Conservation (phyloP, 805 yeast genomes). For the Metschnikowia amazonensis region DNA sequence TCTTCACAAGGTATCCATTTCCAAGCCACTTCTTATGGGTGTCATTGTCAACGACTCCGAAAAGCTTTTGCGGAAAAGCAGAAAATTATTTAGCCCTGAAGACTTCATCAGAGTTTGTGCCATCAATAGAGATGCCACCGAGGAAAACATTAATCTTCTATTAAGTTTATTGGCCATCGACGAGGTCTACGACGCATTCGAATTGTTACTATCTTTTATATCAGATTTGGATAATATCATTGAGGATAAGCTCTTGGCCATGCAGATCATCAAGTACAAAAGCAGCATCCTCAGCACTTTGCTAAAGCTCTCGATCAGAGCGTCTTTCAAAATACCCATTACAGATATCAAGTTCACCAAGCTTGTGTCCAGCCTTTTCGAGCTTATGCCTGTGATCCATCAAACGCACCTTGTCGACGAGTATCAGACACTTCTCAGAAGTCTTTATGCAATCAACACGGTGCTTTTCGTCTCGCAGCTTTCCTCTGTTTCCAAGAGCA, state of each 20-base stretch:
- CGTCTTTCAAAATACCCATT: constrained; percentile 31
- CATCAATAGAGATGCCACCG: constrained; percentile 22
- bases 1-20: constrained; percentile 27
- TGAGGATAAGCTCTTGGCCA: constrained; percentile 29
- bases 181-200: constrained; percentile 27
- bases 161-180: constrained; percentile 24
- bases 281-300: constrained; percentile 26
- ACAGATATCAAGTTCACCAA: constrained; percentile 29
- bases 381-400: constrained; percentile 30
- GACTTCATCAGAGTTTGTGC: constrained; percentile 35
- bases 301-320: constrained; percentile 25
- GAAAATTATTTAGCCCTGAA: constrained; percentile 25
- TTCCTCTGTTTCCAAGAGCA: constrained; percentile 18
- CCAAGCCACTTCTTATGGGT: constrained; percentile 27
- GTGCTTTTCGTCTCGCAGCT: constrained; percentile 26
- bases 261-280: constrained; percentile 36
- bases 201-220: constrained; percentile 26
- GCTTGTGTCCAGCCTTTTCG: constrained; percentile 26
- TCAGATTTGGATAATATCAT: constrained; percentile 30
- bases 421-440: constrained; percentile 24
- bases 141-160: constrained; percentile 21
- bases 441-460: constrained; percentile 29
- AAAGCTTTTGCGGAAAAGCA: constrained; percentile 22
- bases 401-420: constrained; percentile 25
- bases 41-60: constrained; percentile 31